Base-by-base conservation (phyloP, 371 early-diverging fungal genomes). In the Haplosporangium sp. region DNA sequence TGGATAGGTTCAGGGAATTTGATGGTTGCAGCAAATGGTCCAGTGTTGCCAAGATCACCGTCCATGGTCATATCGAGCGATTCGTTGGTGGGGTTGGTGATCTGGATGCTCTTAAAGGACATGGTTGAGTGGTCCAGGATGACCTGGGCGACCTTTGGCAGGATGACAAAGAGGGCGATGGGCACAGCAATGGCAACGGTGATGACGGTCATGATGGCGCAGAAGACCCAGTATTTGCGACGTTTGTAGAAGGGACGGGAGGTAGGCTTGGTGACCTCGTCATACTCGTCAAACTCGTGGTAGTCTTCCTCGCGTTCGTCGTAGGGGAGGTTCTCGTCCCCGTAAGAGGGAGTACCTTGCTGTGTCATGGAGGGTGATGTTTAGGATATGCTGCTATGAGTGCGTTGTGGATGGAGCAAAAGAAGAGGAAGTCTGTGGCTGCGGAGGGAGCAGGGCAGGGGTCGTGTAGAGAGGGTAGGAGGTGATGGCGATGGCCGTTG, bases 181-280 rank as follows among this genome's bases (percentile, higher is more conserved):
- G 83, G 71, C 1, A 86, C 83, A 11, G 79, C 83, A 20, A 86
- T 81, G 3, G 85, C 75, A 5, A 85, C 56, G 23, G 81, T 58
- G 51, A 86, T 83, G 14, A 83, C 81, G 12, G 83, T 83, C 54
- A 84, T 67, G 40, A 84, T 74, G 4, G 82, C 81, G 60, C 87
- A 88, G 55, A 86, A 84, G 67, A 86, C 82, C 89, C 87, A 86
- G 57, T 84, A 86, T 66, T 83, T 88, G 62, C 83, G 84, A 46
- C 83, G 75, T 55, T 83, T 86, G 76, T 88, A 86, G 60, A 73
- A 73, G 43, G 73, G 73, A 5, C 37, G 59, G 10, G 63, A 45
- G 16, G 23, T 18, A 5, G 73, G 67, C 29, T 73, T 67, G 0
- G 59, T 62, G 6, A 59, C 64, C 43, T 73, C 73, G 23, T 73